Percentiles rank a stretch among this genome's conserved stretches.
phyloP scores from a whole-genome alignment of 139 green algal species.

The Coccomyxa sp. region DNA sequence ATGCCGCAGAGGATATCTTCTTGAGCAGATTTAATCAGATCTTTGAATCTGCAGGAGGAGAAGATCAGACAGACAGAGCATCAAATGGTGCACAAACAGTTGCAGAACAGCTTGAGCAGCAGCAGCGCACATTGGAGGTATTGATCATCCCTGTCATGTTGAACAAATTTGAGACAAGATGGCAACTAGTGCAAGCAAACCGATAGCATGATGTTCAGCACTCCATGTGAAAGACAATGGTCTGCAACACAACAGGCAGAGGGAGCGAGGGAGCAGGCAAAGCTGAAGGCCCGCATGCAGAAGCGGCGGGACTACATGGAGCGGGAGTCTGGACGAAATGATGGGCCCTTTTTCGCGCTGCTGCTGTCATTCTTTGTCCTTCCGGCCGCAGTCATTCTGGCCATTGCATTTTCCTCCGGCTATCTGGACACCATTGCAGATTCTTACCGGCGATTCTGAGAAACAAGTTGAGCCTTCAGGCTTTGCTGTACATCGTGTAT shows the following conservation, averaged over 20 bases:
- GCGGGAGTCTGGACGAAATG: conserved; percentile 15
- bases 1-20: too few species aligned
- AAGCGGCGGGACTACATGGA: conserved; percentile 25
- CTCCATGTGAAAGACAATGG: background rate
- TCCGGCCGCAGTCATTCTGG: conserved; percentile 20
- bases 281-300: conserved; percentile 8
- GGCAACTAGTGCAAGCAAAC: background rate
- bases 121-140: background rate
- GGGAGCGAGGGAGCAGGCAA: background rate
- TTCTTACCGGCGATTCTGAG: background rate
- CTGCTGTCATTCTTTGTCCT: background rate
- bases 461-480: background rate
- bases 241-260: background rate
- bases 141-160: too few species aligned
- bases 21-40: background rate
- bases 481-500: too few species aligned
- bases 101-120: background rate
- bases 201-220: background rate
- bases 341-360: conserved; percentile 15
- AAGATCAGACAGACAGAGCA: background rate
- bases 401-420: conserved; percentile 5
- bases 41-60: background rate
- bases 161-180: too few species aligned
- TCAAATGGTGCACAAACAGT: background rate
- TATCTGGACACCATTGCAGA: conserved; percentile 21